Conservation (phyloP, 148 eudicot genomes). For the Fagopyrum homotropicum region DNA sequence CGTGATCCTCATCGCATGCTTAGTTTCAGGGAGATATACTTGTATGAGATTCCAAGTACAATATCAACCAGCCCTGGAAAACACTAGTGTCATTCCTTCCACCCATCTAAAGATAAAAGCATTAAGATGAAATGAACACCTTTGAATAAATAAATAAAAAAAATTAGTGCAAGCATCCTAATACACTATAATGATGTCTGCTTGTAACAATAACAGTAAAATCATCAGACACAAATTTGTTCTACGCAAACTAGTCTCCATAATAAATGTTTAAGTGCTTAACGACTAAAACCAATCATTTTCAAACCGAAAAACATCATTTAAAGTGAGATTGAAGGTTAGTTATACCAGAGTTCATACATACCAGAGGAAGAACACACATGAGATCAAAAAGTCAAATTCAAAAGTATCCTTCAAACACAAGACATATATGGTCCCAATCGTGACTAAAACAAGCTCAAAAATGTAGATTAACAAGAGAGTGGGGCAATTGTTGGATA, state of each 20-base stretch:
- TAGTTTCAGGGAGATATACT: conserved; percentile 26
- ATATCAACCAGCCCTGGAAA: conserved; percentile 92
- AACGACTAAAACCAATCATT: not conserved
- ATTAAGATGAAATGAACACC: conserved; percentile 14
- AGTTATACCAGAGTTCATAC: no score
- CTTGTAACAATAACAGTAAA: not conserved
- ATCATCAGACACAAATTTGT: not conserved
- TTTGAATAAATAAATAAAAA: not conserved
- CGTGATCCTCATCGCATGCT: not conserved
- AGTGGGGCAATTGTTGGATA: conserved; percentile 34
- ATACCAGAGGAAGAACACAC: not conserved
- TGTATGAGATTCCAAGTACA: conserved; percentile 99
- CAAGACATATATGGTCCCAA: conserved; percentile 2
- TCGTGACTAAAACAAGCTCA: not conserved
- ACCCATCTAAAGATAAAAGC: conserved; percentile 49
- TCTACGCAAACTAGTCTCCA: not conserved
- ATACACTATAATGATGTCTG: not conserved
- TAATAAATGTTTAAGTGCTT: not conserved
- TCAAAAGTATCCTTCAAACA: not conserved
- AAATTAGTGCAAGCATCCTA: not conserved
- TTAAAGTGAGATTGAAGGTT: no score
- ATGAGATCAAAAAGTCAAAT: not conserved
- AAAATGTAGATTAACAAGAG: not conserved
- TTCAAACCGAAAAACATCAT: no score
- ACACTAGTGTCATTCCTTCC: conserved; percentile 99